Base-by-base conservation (phyloP, 805 yeast species). In the Metschnikowia proteae region DNA sequence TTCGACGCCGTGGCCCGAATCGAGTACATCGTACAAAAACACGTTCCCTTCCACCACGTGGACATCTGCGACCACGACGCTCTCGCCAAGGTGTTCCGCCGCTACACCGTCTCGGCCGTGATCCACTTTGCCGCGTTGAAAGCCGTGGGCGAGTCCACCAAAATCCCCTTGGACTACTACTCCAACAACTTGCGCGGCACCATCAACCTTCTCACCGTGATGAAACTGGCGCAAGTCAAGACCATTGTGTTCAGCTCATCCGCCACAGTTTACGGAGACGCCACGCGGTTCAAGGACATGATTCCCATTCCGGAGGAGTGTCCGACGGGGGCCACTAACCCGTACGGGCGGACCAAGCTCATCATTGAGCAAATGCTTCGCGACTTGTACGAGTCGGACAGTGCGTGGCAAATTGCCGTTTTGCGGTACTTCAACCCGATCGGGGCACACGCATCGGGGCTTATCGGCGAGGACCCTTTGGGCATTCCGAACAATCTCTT, bases 191-290 rank as follows among this genome's bases (percentile, higher is more conserved):
- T 86, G 37, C 60, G 67, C 13, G 91, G 92, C 31, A 79, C 91
- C 22, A 63, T 84, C 51, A 76, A 70, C 46, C 68, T 88, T 50
- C 62, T 87, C 50, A 72, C 74, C 48, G 77, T 73, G 7, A 78
- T 85, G 81, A 64, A 68, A 31, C 65, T 68, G 36, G 61, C 68
- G 58, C 58, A 66, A 37, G 81, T 83, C 39, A 67, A 71, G 38
- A 74, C 75, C 11, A 64, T 88, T 47, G 89, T 87, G 11, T 86
- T 87, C 65, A 80, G 87, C 34, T 84, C 91, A 3, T 82, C 88
- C 28, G 94, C 94, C 8, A 86, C 94, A 9, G 92, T 87, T 4
- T 86, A 88, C 59, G 95, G 94, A 10, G 92, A 84, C 62, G 91
- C 84, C 29, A 81, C 88, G 7, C 71, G 88, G 39, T 84, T 83